A percentile compares a stretch with the other conserved stretches of the same genome.
These are phyloP conservation scores for Aspergillus novoparasiticus DNA, from an alignment of 2,329 filamentous ascomycete species.

Conservation along the genomic window DNA sequence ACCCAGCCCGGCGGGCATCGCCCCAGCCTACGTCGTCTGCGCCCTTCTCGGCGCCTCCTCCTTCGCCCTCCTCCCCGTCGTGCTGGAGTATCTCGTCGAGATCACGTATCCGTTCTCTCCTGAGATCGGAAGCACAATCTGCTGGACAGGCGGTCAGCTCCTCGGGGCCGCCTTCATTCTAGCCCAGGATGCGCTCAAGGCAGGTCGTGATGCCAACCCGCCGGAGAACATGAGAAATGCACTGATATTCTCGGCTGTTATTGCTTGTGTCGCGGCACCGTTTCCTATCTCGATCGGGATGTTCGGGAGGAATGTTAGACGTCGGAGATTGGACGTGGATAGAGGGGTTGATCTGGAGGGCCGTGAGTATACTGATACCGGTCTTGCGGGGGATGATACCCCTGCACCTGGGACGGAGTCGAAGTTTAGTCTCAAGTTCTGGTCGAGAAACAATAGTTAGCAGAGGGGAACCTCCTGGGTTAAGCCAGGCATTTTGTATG, in stretches of 20 bases:
- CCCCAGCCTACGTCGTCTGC: constrained; percentile 71
- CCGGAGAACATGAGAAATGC: constrained; percentile 73
- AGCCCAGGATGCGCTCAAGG: constrained; percentile 71
- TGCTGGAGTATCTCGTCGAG: constrained; percentile 84
- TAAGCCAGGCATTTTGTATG: background rate
- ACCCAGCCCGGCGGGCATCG: constrained; percentile 50
- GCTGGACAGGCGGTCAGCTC: constrained; percentile 85
- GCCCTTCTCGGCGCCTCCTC: constrained; percentile 75
- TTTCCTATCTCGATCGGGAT: constrained; percentile 69
- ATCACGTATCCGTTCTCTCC: constrained; percentile 84
- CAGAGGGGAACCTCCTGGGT: background rate
- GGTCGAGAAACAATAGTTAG: background rate
- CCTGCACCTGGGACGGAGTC: background rate
- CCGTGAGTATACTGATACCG: background rate
- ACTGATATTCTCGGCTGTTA: constrained; percentile 76
- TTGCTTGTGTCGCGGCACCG: constrained; percentile 67
- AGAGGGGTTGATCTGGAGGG: constrained; percentile 27
- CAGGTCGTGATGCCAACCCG: constrained; percentile 55
- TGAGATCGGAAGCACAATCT: constrained; percentile 79
- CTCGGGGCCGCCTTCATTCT: constrained; percentile 84
- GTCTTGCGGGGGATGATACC: background rate
- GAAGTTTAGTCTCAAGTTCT: constrained; percentile 6
- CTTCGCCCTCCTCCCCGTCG: constrained; percentile 81
- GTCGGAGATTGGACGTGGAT: constrained; percentile 45
- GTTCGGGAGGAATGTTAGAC: constrained; percentile 60